Conservation (phyloP, 768 basidiomycete genomes). For the Ramaria rubella region DNA sequence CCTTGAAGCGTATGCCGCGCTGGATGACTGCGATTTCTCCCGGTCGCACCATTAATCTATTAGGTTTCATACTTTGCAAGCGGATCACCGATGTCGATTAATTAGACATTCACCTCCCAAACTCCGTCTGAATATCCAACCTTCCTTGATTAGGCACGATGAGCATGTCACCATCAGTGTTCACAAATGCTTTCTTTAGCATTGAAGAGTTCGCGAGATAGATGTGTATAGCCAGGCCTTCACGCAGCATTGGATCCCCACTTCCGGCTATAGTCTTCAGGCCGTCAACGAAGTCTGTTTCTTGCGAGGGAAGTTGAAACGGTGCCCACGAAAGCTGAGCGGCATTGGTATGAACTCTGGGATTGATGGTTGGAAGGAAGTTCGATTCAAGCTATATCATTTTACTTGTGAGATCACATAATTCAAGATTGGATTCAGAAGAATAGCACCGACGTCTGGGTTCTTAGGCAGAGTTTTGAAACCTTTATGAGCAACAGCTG, state of each 20-base stretch:
- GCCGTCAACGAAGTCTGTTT: conserved; percentile 51
- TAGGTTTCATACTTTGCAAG: background rate
- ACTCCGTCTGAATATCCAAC: conserved; percentile 63
- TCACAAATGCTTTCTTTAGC: conserved; percentile 54
- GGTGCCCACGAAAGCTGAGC: conserved; percentile 61
- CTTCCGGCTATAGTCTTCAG: conserved; percentile 59
- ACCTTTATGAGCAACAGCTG: conserved; percentile 60
- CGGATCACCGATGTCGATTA: background rate
- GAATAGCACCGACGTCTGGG: conserved; percentile 42
- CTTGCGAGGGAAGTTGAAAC: conserved; percentile 43
- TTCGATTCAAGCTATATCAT: conserved; percentile 49
- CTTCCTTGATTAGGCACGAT: conserved; percentile 60
- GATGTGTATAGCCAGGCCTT: conserved; percentile 60
- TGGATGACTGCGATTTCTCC: conserved; percentile 63
- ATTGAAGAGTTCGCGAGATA: conserved; percentile 56
- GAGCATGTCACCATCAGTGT: conserved; percentile 61
- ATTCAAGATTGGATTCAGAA: too few species aligned
- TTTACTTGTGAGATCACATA: background rate
- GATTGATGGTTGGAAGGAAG: conserved; percentile 28
- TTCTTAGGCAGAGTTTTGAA: conserved; percentile 50
- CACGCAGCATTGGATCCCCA: conserved; percentile 52
- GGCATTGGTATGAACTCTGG: conserved; percentile 22
- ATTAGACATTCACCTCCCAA: conserved; percentile 43
- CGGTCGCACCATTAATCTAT: conserved; percentile 54
- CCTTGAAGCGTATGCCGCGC: conserved; percentile 63